Evolutionary conservation across 1,284 basidiomycete species (phyloP), one percentile per base, ranked within the genome.

Genomic region (Puccinia triticina): DNA sequence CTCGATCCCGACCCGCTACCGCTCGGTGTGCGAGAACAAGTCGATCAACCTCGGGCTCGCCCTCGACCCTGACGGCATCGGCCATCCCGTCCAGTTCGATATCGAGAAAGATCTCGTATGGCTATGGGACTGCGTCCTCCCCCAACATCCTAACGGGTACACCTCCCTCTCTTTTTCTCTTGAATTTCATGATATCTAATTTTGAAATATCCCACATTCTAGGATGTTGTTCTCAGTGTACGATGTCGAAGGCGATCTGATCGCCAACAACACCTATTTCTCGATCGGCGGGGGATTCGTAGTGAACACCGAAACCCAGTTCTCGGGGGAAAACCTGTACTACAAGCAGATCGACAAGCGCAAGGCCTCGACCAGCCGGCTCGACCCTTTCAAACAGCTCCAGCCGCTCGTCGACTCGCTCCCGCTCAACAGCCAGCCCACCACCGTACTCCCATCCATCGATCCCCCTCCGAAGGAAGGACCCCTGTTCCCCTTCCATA

Each of bases 191-290:
- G 40, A 21, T 29, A 91, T 80, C 40, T 43, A 43, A 43, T 92
- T 93, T 29, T 89, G 93, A 37, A 92, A 91, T 37, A 40, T 57
- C 79, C 37, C n/a, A 16, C 5, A 16, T 29, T 12, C 14, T n/a
- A 95, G 95, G 40, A 95, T 98, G 91, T 90, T 94, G 4, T 96
- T 98, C 87, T 93, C 92, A 71, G 93, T 92, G 23, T 98, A 95
- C 85, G 92, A 90, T 83, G 89, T 90, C 64, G 89, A 92, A 16
- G 96, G 96, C 0, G 91, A 94, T 84, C 88, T 98, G 84, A 89
- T 98, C 77, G 96, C 96, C 0, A 96, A 94, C 18, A 98, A 98
- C 85, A 94, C 96, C 86, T 98, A 96, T 86, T 98, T 94, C 86
- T 88, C 85, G 32, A 86, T 87, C 23, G 86, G 86, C 3, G 87